Base-by-base conservation (phyloP, 2,329 filamentous ascomycete species). In the Dactylellina parvicollis region DNA sequence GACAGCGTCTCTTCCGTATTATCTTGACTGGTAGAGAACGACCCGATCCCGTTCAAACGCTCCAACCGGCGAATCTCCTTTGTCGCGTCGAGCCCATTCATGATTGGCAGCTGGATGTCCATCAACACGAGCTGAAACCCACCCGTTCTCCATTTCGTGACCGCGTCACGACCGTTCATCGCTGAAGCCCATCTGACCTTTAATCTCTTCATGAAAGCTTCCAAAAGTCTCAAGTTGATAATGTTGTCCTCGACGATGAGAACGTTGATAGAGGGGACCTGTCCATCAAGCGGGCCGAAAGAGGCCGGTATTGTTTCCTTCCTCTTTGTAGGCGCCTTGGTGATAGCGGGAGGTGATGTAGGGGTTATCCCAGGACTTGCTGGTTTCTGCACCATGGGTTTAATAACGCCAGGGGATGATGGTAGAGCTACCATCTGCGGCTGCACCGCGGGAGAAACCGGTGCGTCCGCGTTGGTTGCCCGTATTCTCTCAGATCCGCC, bases 241-340 rank as follows among this genome's bases (percentile, higher is more conserved):
- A 95, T 92, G 81, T 99, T 99, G 82, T 99, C 95, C 83, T 99
- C 95, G 12, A 99, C 95, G 73, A 99, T 96, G 44, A 99, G 85
- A 5, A 98, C 93, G 77, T 96, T 98, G 82, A 99, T 98, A 0
- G 95, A 94, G 5, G 95, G 95, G 0, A 98, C 92, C 0, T 89
- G 89, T 60, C 89, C 90, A 76, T 94, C 92, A 26, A 96, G 32
- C 4, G 69, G 52, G 14, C 69, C 69, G 18, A 73, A 61, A 7
- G 54, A 85, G 77, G 91, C 52, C 4, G 69, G 49, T 34, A 73
- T 56, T 3, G 26, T 56, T n/a, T 73, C 60, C 28, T 66, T 73
- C 10, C 30, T 9, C 34, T 73, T 73, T 1, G 59, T 28, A 14
- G 60, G 59, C 16, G 67, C 22, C 18, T 65, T 73, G 12, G 52